These are phyloP conservation scores for Trypanosoma lewisi DNA, from an alignment of 208 protist genomes.

Conservation along the genomic window DNA sequence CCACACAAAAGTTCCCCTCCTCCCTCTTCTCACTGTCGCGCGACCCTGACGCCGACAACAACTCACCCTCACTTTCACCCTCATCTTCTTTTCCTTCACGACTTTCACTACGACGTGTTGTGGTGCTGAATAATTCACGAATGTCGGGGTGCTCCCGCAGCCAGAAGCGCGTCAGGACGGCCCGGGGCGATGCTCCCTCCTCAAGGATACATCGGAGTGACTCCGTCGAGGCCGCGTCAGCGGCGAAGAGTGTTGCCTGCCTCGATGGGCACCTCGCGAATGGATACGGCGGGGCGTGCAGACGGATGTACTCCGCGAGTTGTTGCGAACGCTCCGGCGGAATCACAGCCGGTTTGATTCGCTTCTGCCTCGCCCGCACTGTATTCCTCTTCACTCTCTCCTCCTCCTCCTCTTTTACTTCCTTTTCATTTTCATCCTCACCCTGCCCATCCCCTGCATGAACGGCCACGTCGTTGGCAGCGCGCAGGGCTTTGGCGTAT, in stretches of 20 bases:
- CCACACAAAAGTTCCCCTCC: conserved; percentile 29
- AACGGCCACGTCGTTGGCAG: conserved; percentile 17
- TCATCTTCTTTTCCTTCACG: not conserved
- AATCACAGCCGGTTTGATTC: conserved; percentile 11
- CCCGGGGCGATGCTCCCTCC: conserved; percentile 24
- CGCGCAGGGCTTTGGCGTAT: conserved; percentile 49
- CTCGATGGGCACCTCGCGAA: conserved; percentile 26
- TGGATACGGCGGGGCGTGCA: conserved; percentile 36
- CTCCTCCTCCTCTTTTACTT: not conserved
- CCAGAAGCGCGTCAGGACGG: conserved; percentile 49
- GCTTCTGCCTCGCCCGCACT: not conserved
- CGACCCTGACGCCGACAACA: not conserved
- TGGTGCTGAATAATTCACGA: conserved; percentile 19
- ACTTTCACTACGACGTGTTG: conserved; percentile 36
- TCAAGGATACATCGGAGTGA: conserved; percentile 39
- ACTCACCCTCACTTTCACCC: too few species aligned
- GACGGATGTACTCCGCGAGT: conserved; percentile 30
- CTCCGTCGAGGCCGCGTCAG: conserved; percentile 16
- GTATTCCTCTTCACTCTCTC: not conserved
- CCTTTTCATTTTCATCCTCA: not conserved
- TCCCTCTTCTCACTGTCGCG: conserved; percentile 6
- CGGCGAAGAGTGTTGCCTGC: conserved; percentile 26
- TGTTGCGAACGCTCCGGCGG: conserved; percentile 24
- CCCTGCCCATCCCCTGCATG: not conserved
- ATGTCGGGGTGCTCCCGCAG: conserved; percentile 32